A percentile compares a stretch with the other conserved stretches of the same genome.
phyloP scores from a whole-genome alignment of 2,329 filamentous ascomycete species.

The Aphanocladium album region DNA sequence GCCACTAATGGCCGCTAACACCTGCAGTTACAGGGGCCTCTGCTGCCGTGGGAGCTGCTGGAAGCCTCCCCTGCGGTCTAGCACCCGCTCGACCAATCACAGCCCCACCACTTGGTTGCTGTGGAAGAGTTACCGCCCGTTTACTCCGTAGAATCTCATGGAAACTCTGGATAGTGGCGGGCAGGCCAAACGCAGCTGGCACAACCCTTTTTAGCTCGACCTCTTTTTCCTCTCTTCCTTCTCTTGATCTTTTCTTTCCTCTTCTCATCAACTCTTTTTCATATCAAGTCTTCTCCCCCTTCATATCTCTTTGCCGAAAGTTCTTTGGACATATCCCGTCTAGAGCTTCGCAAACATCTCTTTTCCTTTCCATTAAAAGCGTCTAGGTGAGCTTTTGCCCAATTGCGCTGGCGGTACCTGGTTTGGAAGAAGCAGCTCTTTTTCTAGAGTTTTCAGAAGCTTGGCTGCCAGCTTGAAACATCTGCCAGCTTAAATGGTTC shows the following conservation, averaged over 20 bases:
- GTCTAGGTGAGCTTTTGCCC: constrained; percentile 19
- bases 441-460: neutral
- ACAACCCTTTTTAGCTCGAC: constrained; percentile 33
- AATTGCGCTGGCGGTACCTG: neutral
- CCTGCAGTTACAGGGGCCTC: neutral
- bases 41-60: neutral
- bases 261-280: constrained; percentile 16
- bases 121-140: constrained; percentile 26
- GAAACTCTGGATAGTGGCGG: constrained; percentile 32
- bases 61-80: constrained; percentile 8
- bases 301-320: constrained; percentile 22
- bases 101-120: constrained; percentile 16
- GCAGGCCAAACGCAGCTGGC: constrained; percentile 22
- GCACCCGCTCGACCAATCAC: constrained; percentile 17
- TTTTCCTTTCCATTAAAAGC: constrained; percentile 17
- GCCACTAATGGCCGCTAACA: neutral
- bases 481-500: neutral
- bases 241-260: constrained; percentile 20
- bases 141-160: constrained; percentile 37
- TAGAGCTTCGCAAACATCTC: constrained; percentile 15
- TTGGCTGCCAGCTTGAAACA: neutral
- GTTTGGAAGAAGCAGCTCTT: neutral
- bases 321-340: constrained; percentile 22
- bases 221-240: constrained; percentile 17
- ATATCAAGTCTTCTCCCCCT: constrained; percentile 15